These are phyloP conservation scores for Penicillium egyptiacum DNA, from an alignment of 495 filamentous ascomycete species.

Conservation along the genomic window DNA sequence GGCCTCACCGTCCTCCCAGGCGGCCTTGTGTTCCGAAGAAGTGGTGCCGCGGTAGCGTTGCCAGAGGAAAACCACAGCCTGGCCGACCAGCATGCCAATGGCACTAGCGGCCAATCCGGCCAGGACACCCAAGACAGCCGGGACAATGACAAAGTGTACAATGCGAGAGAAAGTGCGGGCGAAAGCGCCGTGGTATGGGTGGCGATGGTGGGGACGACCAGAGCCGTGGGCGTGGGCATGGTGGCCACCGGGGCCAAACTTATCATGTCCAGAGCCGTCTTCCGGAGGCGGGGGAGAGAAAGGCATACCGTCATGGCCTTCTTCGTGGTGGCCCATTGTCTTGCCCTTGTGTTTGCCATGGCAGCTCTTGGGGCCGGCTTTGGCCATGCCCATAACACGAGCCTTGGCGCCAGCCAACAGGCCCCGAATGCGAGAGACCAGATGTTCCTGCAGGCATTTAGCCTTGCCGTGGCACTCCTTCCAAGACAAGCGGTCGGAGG, in stretches of 20 bases:
- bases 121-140: conserved; percentile 47
- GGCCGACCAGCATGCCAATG: conserved; percentile 55
- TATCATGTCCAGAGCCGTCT: conserved; percentile 9
- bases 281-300: conserved; percentile 9
- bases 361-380: conserved; percentile 33
- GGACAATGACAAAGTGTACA: conserved; percentile 51
- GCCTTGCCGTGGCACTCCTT: conserved; percentile 42
- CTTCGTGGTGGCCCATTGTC: conserved; percentile 15
- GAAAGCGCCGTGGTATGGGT: conserved; percentile 39
- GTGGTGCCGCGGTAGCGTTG: conserved; percentile 42
- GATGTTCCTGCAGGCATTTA: conserved; percentile 41
- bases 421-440: conserved; percentile 40
- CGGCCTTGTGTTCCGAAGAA: conserved; percentile 30
- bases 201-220: conserved; percentile 27
- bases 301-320: conserved; percentile 18
- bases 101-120: conserved; percentile 52
- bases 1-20: conserved; percentile 36
- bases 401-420: conserved; percentile 42
- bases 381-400: conserved; percentile 38
- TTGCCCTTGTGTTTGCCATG: conserved; percentile 28
- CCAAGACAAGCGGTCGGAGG: conserved; percentile 39
- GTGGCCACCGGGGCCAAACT: conserved; percentile 18
- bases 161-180: conserved; percentile 46
- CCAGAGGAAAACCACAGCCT: conserved; percentile 52
- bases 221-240: conserved; percentile 14